These are phyloP conservation scores for Dendrocalamus sinicus DNA, from an alignment of 176 grass and related monocot genomes.

Conservation along the genomic window DNA sequence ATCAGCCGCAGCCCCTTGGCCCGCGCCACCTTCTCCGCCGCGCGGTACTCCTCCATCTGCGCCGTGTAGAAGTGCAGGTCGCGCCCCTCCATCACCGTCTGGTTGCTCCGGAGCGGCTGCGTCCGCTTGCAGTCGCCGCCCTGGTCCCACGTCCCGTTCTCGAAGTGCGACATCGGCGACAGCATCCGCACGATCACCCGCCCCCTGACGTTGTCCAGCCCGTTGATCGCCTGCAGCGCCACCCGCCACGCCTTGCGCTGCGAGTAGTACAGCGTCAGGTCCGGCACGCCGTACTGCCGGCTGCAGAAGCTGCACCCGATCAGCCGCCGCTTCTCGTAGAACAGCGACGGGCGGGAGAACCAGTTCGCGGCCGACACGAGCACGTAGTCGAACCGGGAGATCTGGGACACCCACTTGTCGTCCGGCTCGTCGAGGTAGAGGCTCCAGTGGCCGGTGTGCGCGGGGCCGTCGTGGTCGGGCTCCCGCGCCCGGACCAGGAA, in stretches of 20 bases:
- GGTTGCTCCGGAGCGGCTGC: slow-evolving; percentile 55
- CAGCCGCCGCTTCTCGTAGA: slow-evolving; percentile 61
- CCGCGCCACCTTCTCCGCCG: slow-evolving; percentile 32
- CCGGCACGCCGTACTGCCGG: slow-evolving; percentile 63
- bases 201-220: slow-evolving; percentile 22
- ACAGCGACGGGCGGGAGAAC: slow-evolving; percentile 69
- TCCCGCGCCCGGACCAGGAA: slow-evolving; percentile 64
- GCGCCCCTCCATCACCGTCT: slow-evolving; percentile 57
- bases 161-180: slow-evolving; percentile 85
- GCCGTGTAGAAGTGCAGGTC: slow-evolving; percentile 67
- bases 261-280: slow-evolving; percentile 76
- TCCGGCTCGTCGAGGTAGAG: slow-evolving; percentile 81
- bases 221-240: slow-evolving; percentile 59
- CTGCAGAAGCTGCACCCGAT: slow-evolving; percentile 73
- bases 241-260: slow-evolving; percentile 67
- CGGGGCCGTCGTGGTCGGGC: slow-evolving; percentile 49
- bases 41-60: slow-evolving; percentile 75
- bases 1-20: slow-evolving; percentile 45
- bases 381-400: slow-evolving; percentile 71
- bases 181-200: slow-evolving; percentile 68
- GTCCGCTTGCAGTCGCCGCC: slow-evolving; percentile 68
- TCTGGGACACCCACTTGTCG: slow-evolving; percentile 60
- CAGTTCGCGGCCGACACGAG: slow-evolving; percentile 79
- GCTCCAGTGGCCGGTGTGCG: slow-evolving; percentile 67
- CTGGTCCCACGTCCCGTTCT: slow-evolving; percentile 88